phyloP scores from a whole-genome alignment of 768 basidiomycete species.

The Psilocybe cubensis region DNA sequence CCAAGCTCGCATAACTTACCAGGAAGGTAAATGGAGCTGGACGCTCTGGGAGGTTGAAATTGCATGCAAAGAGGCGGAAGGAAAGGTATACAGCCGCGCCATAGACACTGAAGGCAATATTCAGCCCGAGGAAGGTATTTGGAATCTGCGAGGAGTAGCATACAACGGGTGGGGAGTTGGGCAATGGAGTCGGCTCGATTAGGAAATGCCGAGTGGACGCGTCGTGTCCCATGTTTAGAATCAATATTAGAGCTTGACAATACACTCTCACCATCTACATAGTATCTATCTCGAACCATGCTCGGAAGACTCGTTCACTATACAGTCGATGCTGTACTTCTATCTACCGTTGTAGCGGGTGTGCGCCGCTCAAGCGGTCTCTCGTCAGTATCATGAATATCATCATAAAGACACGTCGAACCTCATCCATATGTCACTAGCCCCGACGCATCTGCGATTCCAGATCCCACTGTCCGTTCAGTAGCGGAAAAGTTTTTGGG shows the following conservation, averaged over 20 bases:
- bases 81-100: constrained; percentile 53
- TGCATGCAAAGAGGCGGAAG: constrained; percentile 32
- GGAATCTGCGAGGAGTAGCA: constrained; percentile 74
- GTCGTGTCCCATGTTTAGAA: neutral
- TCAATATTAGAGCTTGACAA: neutral
- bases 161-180: constrained; percentile 54
- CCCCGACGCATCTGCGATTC: constrained; percentile 65
- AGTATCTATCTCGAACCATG: constrained; percentile 39
- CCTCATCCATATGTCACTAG: constrained; percentile 41
- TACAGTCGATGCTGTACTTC: constrained; percentile 78
- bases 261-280: neutral
- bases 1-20: constrained; percentile 55
- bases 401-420: neutral
- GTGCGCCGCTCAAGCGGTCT: constrained; percentile 91
- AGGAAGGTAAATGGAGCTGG: constrained; percentile 75
- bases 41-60: constrained; percentile 66
- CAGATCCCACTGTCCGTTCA: constrained; percentile 77
- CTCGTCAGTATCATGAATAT: constrained; percentile 57
- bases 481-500: constrained; percentile 83
- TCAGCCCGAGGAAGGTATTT: constrained; percentile 52
- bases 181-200: constrained; percentile 33
- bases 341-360: constrained; percentile 91
- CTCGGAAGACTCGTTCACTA: constrained; percentile 84
- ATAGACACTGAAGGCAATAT: constrained; percentile 48
- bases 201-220: constrained; percentile 10